phyloP scores from a whole-genome alignment of 805 yeast genomes.

The Suhomyces xylopsoci region DNA sequence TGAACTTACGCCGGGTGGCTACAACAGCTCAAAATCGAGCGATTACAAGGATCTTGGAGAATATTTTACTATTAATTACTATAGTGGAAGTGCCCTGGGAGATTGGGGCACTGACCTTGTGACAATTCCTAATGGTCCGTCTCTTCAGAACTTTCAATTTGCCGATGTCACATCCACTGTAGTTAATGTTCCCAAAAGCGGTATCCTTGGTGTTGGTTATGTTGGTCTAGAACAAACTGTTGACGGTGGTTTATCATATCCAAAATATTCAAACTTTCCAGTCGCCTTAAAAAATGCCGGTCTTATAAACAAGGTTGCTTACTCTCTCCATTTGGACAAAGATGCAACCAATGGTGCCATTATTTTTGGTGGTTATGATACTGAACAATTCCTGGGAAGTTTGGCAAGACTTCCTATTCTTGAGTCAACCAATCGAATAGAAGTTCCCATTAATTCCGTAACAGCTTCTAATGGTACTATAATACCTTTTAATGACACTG shows the following conservation, averaged over 20 bases:
- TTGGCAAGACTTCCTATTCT: constrained; percentile 10
- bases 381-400: constrained; percentile 18
- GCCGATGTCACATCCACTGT: constrained; percentile 2
- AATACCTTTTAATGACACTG: background rate
- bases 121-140: constrained; percentile 4
- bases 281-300: constrained; percentile 25
- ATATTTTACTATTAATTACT: constrained; percentile 2
- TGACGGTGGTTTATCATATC: no score
- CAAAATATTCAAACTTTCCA: constrained; percentile 13
- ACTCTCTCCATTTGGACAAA: constrained; percentile 23
- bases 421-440: background rate
- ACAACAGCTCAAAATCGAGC: constrained; percentile 8
- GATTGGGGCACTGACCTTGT: constrained; percentile 6
- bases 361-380: constrained; percentile 30
- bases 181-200: constrained; percentile 1
- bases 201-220: constrained; percentile 10
- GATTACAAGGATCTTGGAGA: constrained; percentile 1
- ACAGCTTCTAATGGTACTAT: background rate
- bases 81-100: background rate
- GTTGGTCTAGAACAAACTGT: background rate
- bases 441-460: background rate
- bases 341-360: constrained; percentile 19
- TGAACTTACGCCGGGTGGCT: background rate
- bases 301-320: constrained; percentile 19
- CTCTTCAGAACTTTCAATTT: constrained; percentile 8